Evolutionary conservation across 2,329 filamentous ascomycete species (phyloP), one percentile per base, ranked within the genome.

Genomic region (Ophiostoma novo-ulmi): DNA sequence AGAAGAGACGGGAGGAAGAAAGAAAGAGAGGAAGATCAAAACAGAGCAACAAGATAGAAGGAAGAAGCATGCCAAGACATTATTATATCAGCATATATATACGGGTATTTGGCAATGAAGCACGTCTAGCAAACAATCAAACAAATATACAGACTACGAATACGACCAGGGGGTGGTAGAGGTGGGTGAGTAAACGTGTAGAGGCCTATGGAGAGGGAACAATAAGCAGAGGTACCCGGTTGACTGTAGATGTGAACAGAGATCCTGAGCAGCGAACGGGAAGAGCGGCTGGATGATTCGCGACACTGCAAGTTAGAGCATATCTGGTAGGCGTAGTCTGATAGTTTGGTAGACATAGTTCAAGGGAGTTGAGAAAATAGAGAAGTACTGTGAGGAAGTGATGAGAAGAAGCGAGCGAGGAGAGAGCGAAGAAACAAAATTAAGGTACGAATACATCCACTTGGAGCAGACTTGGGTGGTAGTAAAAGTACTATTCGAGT

Each of bases 381-480:
- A 20, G 44, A 17, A 48, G 44, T 48, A 17, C 44, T 17, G 44
- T 20, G 11, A 17, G 14, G 44, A 48, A 26, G 52, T 58, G 52
- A 17, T 22, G n/a, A 10, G 3, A n/a, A 11, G 7, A 26, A 31
- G 52, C 52, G 52, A 26, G 52, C 3, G 48, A 58, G 52, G 52
- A 22, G 52, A 58, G 52, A 58, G 52, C 52, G 52, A 58, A 58
- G 52, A 17, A 58, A 58, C 52, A 58, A 58, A 20, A 26, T 58
- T 31, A 22, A 58, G 52, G 52, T 13, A 58, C n/a, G n/a, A 17
- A 22, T 58, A 58, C 52, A 58, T 26, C 52, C 52, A 58, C 52
- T 26, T 58, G 22, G 22, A 31, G n/a, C 11, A 8, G 17, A 14
- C 11, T 26, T 58, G 52, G 52, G 52, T 58, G 52, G 52, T 58